Percentiles rank a stretch among this genome's conserved stretches.
Evolutionary conservation across 352 stramenopile species (phyloP).

Genomic region (Globisporangium paddicum): DNA sequence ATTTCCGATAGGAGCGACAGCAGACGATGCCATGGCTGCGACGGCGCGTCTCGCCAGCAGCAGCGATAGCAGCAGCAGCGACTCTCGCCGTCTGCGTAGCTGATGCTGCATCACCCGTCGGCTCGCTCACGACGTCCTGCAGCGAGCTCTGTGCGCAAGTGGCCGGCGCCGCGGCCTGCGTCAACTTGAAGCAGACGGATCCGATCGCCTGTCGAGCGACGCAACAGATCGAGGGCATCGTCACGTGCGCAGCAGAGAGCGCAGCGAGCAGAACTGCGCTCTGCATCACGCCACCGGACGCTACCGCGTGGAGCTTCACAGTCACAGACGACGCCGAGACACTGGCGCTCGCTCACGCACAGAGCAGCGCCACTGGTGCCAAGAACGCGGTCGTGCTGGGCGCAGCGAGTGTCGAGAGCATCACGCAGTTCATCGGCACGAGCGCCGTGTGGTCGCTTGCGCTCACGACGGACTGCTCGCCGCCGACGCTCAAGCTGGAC

Average conservation of each 20-base stretch:
- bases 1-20: background rate
- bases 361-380: background rate
- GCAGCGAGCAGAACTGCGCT: background rate
- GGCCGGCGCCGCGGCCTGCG: background rate
- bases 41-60: background rate
- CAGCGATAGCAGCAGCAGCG: background rate
- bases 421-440: slow-evolving; percentile 1
- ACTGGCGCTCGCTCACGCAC: slow-evolving; percentile 1
- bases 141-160: slow-evolving; percentile 8
- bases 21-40: slow-evolving; percentile 9
- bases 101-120: background rate
- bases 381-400: background rate
- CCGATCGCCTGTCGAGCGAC: background rate
- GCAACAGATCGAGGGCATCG: background rate
- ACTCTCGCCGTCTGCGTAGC: background rate
- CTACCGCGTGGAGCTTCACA: slow-evolving; percentile 5
- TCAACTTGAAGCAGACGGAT: slow-evolving; percentile 1
- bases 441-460: slow-evolving; percentile 5
- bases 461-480: background rate
- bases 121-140: background rate
- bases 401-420: slow-evolving; percentile 2
- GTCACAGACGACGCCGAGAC: slow-evolving; percentile 7
- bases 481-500: slow-evolving; percentile 6
- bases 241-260: background rate
- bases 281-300: slow-evolving; percentile 6